Percentiles rank a stretch among this genome's conserved stretches.
Evolutionary conservation across 805 yeast species (phyloP).

Genomic region (Hanseniaspora osmophila): DNA sequence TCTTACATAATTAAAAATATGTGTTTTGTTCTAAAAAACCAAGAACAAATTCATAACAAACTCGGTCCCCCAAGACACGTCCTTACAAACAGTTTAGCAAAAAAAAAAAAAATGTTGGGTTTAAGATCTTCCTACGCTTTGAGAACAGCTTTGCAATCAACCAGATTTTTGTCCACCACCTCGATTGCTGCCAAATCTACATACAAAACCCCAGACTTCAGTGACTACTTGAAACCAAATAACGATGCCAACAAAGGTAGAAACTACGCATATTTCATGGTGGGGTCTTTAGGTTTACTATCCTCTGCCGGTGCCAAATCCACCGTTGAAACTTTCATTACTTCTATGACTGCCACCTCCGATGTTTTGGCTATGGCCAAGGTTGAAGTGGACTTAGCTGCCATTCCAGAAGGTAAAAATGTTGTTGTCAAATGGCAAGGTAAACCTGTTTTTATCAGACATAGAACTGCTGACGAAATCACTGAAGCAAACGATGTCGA

Average conservation of each 20-base stretch:
- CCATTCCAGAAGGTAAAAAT: slow-evolving; percentile 95
- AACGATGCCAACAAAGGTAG: slow-evolving; percentile 64
- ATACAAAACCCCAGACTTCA: slow-evolving; percentile 85
- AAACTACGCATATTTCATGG: slow-evolving; percentile 90
- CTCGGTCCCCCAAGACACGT: neutral
- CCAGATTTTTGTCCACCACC: slow-evolving; percentile 14
- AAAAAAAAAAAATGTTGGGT: slow-evolving; percentile 12
- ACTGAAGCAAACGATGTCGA: slow-evolving; percentile 86
- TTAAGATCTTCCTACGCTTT: slow-evolving; percentile 15
- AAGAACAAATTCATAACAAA: slow-evolving; percentile 1
- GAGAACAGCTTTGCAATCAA: slow-evolving; percentile 10
- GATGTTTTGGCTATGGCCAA: slow-evolving; percentile 99
- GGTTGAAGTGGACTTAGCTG: slow-evolving; percentile 88
- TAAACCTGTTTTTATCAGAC: slow-evolving; percentile 98
- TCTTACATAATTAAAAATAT: no score
- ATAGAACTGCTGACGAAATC: slow-evolving; percentile 87
- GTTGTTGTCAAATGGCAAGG: slow-evolving; percentile 99
- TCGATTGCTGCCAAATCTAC: slow-evolving; percentile 42
- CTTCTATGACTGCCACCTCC: slow-evolving; percentile 94
- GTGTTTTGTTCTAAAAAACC: no score
- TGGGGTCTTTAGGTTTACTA: slow-evolving; percentile 84
- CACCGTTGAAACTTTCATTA: slow-evolving; percentile 83
- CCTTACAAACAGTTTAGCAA: neutral
- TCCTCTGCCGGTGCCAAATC: slow-evolving; percentile 92
- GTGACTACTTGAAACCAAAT: slow-evolving; percentile 59